phyloP scores from a whole-genome alignment of 2,329 filamentous ascomycete genomes.

The Paecilomyces dactylethromorphus region DNA sequence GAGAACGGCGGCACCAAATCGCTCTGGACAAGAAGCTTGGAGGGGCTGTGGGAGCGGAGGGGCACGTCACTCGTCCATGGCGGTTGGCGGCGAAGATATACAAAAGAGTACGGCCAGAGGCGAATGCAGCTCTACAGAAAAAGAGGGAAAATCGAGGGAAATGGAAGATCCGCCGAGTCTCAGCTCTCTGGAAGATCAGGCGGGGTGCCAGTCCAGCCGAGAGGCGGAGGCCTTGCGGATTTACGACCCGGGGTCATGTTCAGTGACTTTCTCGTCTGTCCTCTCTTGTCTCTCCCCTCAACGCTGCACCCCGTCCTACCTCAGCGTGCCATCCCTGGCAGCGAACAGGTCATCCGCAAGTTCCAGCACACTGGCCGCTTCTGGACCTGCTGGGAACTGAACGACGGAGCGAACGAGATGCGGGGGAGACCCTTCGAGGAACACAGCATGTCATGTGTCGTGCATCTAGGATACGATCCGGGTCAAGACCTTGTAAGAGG shows the following conservation, averaged over 20 bases:
- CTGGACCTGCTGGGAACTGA: background rate
- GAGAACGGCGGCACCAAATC: background rate
- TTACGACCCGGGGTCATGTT: background rate
- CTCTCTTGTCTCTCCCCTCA: background rate
- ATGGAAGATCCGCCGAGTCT: background rate
- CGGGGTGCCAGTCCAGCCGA: background rate
- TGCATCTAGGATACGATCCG: background rate
- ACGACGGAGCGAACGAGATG: background rate
- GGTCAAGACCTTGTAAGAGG: background rate
- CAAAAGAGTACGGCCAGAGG: background rate
- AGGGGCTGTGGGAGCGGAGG: conserved; percentile 1
- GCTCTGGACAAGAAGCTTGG: background rate
- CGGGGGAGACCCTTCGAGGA: background rate
- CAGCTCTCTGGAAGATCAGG: background rate
- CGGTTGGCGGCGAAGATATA: background rate
- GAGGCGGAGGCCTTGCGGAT: background rate
- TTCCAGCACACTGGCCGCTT: background rate
- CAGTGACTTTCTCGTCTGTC: background rate
- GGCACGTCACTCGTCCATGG: conserved; percentile 3
- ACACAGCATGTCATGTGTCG: background rate
- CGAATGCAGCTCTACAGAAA: background rate
- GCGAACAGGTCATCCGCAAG: background rate
- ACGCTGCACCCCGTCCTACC: background rate
- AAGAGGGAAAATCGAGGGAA: background rate
- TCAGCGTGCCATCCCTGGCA: background rate